Percentiles rank a stretch among this genome's conserved stretches.
phyloP scores from a whole-genome alignment of 495 filamentous ascomycete species.

The Penicilliopsis zonata region DNA sequence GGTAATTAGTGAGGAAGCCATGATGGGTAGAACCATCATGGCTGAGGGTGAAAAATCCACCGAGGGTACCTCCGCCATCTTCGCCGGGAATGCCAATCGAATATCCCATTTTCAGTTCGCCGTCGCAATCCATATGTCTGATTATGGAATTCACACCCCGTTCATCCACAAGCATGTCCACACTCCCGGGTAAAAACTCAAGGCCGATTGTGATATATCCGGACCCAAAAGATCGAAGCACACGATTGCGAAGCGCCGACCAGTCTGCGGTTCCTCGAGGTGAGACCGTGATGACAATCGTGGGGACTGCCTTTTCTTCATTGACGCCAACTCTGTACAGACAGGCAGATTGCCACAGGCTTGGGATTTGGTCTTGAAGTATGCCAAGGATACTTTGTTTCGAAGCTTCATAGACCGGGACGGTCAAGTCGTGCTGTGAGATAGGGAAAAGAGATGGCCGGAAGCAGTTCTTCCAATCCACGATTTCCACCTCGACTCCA shows the following conservation, averaged over 20 bases:
- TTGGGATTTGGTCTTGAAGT: neutral
- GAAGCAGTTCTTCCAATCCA: neutral
- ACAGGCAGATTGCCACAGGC: neutral
- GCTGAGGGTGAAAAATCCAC: conserved; percentile 4
- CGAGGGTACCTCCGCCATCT: conserved; percentile 3
- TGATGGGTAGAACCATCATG: conserved; percentile 1
- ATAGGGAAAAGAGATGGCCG: neutral
- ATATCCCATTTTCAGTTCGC: neutral
- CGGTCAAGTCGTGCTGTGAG: neutral
- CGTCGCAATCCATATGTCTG: neutral
- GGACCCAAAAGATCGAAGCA: neutral
- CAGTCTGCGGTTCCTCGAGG: neutral
- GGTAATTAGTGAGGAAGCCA: conserved; percentile 4
- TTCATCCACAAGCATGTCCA: neutral
- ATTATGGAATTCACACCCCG: neutral
- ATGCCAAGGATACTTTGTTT: neutral
- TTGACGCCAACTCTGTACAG: neutral
- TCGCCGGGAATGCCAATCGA: conserved; percentile 4
- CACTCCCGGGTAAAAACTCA: neutral
- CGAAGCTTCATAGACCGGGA: neutral
- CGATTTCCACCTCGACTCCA: neutral
- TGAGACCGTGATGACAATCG: no score
- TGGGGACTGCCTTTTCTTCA: neutral
- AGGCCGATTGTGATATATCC: neutral
- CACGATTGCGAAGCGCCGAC: neutral